Evolutionary conservation across 805 yeast genomes (phyloP), one percentile per base, ranked within the genome.

Genomic region (Starmerella sp.): DNA sequence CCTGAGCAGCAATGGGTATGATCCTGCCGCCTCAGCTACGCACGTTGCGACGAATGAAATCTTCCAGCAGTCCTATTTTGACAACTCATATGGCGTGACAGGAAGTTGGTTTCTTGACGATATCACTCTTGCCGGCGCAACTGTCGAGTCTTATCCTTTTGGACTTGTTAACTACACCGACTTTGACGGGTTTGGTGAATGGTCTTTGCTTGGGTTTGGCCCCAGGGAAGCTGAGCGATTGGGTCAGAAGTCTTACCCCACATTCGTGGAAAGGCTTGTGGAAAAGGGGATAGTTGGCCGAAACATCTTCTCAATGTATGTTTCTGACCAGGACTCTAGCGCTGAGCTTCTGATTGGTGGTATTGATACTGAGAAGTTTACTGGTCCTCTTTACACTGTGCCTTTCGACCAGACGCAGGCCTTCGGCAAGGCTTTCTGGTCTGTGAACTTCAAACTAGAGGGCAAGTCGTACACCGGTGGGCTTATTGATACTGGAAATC

Each of bases 131-230:
- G 79, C 79, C 48, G 78, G 75, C 51, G 77, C 75, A 50, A 67
- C 75, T 13, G 69, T 74, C 2, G 72, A 83, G n/a, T 15, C 43
- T 1, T 69, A 83, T 38, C 79, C 86, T 5, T 77, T 89, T 67
- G 96, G 91, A 1, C 79, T 86, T 17, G 88, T 84, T 6, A 80
- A 82, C 64, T 66, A 69, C 38, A 76, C 89, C 2, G 78, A 79
- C 57, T 80, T 89, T 6, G 67, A 78, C 53, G 53, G 49, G 13
- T 13, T 42, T n/a, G 43, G 36, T 7, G 13, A 15, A 4, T 38
- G 46, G 7, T 60, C 57, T 22, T 63, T 70, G 22, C 56, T 69
- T 51, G 73, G 73, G 8, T 62, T 69, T 34, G 72, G 71, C 14
- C 63, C 64, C 32, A 41, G 59, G 22, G 44, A 60, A 11, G 63